A percentile compares a stretch with the other conserved stretches of the same genome.
Evolutionary conservation across 768 basidiomycete species (phyloP).

Genomic region (Suillus sp.): DNA sequence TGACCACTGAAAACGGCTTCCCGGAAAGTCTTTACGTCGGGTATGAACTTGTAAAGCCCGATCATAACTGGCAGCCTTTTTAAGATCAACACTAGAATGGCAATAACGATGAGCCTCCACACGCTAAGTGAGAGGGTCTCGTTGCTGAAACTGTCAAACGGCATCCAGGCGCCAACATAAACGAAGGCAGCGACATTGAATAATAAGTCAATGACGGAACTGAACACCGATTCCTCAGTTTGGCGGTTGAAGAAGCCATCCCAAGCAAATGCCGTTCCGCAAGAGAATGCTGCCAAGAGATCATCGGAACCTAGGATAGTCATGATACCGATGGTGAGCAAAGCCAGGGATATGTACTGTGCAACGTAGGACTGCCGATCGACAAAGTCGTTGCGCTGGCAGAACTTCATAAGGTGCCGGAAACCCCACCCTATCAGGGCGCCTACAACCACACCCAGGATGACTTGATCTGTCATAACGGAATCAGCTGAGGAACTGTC

Average conservation of each 20-base stretch:
- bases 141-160: conserved; percentile 79
- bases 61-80: conserved; percentile 85
- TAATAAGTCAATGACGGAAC: conserved; percentile 92
- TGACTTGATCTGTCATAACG: conserved; percentile 65
- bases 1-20: conserved; percentile 96
- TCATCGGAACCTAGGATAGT: conserved; percentile 91
- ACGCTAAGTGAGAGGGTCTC: conserved; percentile 66
- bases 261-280: conserved; percentile 96
- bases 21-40: conserved; percentile 91
- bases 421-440: conserved; percentile 74
- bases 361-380: conserved; percentile 95
- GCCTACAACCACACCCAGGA: conserved; percentile 76
- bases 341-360: conserved; percentile 82
- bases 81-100: conserved; percentile 78
- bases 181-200: conserved; percentile 97
- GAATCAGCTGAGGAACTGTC: conserved; percentile 7
- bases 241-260: conserved; percentile 93
- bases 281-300: conserved; percentile 91
- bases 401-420: conserved; percentile 92
- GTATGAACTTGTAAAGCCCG: conserved; percentile 87
- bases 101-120: conserved; percentile 84
- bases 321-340: conserved; percentile 83
- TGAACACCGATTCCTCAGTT: conserved; percentile 94
- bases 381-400: conserved; percentile 81
- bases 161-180: conserved; percentile 97